Evolutionary conservation across 768 basidiomycete species (phyloP).

Genomic region (Boletus eberwhitei): DNA sequence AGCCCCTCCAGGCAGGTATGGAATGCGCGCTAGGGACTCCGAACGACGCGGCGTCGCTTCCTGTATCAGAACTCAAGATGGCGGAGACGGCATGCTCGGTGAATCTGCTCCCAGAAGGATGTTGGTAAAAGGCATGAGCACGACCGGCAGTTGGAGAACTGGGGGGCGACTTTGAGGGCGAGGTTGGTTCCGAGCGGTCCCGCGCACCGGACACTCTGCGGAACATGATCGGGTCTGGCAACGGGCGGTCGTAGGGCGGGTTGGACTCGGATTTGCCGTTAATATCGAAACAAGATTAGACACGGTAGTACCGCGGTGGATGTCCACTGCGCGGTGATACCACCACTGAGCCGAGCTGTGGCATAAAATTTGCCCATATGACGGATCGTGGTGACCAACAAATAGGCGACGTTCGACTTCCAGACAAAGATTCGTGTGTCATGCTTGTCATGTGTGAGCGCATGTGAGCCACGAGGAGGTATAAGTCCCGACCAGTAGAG

Average conservation of each 20-base stretch:
- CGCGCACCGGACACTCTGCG: conserved; percentile 3
- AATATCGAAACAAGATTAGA: background rate
- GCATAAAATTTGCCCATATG: background rate
- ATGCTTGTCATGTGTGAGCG: too few relatives aligned
- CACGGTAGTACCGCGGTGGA: background rate
- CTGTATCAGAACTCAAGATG: conserved; percentile 25
- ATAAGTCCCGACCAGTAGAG: background rate
- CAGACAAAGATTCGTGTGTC: background rate
- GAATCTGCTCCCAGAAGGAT: conserved; percentile 29
- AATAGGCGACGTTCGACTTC: background rate
- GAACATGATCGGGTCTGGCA: conserved; percentile 17
- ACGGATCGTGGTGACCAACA: background rate
- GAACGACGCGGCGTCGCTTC: conserved; percentile 16
- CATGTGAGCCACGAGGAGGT: background rate
- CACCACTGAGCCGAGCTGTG: background rate
- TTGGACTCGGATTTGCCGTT: background rate
- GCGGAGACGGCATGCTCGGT: conserved; percentile 24
- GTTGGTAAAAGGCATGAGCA: conserved; percentile 7
- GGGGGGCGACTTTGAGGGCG: conserved; percentile 12
- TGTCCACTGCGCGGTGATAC: background rate
- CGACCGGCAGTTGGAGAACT: conserved; percentile 11
- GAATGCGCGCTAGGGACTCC: background rate
- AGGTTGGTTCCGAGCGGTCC: conserved; percentile 6
- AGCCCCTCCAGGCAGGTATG: conserved; percentile 1
- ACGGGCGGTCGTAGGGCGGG: background rate